A percentile compares a stretch with the other conserved stretches of the same genome.
Evolutionary conservation across 164 flowering plant genomes (phyloP).

Genomic region (Liriodendron chinense): DNA sequence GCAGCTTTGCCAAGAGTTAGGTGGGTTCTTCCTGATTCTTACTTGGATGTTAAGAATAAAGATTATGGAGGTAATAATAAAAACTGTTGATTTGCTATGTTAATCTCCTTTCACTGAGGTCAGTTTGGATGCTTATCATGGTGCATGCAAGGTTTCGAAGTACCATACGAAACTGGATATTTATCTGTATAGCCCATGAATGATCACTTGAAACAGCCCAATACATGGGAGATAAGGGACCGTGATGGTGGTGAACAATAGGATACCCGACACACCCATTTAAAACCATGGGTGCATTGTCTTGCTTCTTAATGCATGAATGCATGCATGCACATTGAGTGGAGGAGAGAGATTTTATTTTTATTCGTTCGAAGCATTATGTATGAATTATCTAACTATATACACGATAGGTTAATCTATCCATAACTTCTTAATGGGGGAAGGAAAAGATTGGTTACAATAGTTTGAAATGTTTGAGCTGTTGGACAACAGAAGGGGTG

Average conservation of each 20-base stretch:
- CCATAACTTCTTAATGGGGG: neutral
- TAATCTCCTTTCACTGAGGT: neutral
- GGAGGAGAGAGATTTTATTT: no score
- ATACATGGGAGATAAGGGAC: neutral
- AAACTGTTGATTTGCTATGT: neutral
- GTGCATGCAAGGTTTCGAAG: neutral
- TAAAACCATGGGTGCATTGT: no score
- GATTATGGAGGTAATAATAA: constrained; percentile 33
- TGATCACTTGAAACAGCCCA: neutral
- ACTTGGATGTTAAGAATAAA: constrained; percentile 38
- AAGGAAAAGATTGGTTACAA: no score
- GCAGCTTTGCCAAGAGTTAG: constrained; percentile 37
- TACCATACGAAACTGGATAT: no score
- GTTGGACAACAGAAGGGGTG: neutral
- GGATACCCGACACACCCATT: neutral
- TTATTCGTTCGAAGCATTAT: no score
- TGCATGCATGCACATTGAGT: no score
- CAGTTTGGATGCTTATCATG: neutral
- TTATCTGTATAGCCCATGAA: neutral
- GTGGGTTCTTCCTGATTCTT: constrained; percentile 54
- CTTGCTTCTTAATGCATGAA: no score
- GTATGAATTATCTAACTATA: no score
- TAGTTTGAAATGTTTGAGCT: neutral
- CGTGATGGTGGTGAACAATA: neutral
- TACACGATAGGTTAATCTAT: neutral